Evolutionary conservation across 345 rosid genomes (phyloP).

Genomic region (Populus alba): DNA sequence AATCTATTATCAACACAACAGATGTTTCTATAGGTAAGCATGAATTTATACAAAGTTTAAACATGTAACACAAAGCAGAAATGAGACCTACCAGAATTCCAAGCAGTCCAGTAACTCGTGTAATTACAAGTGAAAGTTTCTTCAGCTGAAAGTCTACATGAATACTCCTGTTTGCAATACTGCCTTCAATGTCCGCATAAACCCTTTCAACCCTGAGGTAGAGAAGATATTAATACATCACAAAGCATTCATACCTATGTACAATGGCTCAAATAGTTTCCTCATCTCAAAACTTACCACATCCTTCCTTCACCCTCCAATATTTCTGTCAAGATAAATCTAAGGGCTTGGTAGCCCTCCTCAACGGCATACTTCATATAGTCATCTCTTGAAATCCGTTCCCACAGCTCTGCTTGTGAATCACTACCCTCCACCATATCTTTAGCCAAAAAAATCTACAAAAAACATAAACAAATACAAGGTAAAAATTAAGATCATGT

Average conservation of each 20-base stretch:
- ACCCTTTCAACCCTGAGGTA: slow-evolving; percentile 77
- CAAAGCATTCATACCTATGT: background rate
- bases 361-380: slow-evolving; percentile 95
- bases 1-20: background rate
- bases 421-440: slow-evolving; percentile 68
- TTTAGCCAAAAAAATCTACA: slow-evolving; percentile 83
- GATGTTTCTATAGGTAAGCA: background rate
- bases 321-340: slow-evolving; percentile 61
- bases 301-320: slow-evolving; percentile 83
- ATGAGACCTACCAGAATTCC: slow-evolving; percentile 76
- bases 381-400: slow-evolving; percentile 78
- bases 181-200: slow-evolving; percentile 59
- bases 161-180: slow-evolving; percentile 47
- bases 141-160: slow-evolving; percentile 58
- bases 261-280: slow-evolving; percentile 1
- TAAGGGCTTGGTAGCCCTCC: slow-evolving; percentile 70
- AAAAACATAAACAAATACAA: background rate
- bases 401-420: slow-evolving; percentile 84
- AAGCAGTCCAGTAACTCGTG: slow-evolving; percentile 70
- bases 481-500: background rate
- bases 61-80: background rate
- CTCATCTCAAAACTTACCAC: slow-evolving; percentile 52
- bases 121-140: slow-evolving; percentile 75
- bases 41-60: background rate
- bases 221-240: slow-evolving; percentile 18